These are phyloP conservation scores for Calonectria hongkongensis DNA, from an alignment of 2,329 filamentous ascomycete genomes.

Conservation along the genomic window DNA sequence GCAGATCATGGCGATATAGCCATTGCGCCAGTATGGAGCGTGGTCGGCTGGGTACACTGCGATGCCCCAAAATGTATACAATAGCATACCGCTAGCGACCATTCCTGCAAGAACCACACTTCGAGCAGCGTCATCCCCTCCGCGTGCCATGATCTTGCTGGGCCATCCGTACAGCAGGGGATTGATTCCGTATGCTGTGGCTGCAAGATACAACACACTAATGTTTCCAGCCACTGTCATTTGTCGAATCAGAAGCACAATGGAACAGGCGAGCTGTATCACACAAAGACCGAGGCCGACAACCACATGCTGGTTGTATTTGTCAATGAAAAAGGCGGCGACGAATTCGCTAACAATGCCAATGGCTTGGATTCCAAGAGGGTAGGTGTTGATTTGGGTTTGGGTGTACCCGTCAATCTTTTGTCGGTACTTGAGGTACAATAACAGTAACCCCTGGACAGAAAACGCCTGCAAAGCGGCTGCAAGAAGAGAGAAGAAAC, in stretches of 20 bases:
- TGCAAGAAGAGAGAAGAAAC: slow-evolving; percentile 56
- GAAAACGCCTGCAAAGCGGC: slow-evolving; percentile 50
- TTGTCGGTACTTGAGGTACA: slow-evolving; percentile 51
- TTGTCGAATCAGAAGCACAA: slow-evolving; percentile 45
- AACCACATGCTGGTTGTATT: slow-evolving; percentile 34
- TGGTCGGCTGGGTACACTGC: slow-evolving; percentile 64
- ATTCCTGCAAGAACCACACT: slow-evolving; percentile 64
- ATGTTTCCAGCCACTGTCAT: slow-evolving; percentile 49
- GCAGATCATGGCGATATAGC: slow-evolving; percentile 54
- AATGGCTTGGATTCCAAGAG: slow-evolving; percentile 51
- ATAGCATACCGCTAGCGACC: slow-evolving; percentile 61
- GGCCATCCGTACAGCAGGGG: slow-evolving; percentile 54
- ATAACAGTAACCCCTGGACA: slow-evolving; percentile 51
- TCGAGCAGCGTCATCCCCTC: slow-evolving; percentile 62
- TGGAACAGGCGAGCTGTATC: slow-evolving; percentile 44
- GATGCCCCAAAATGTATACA: slow-evolving; percentile 69
- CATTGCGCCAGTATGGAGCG: slow-evolving; percentile 63
- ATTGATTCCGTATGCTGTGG: slow-evolving; percentile 52
- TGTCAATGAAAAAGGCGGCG: slow-evolving; percentile 48
- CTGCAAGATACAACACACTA: slow-evolving; percentile 47
- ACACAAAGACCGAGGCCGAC: slow-evolving; percentile 41
- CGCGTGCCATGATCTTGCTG: slow-evolving; percentile 47
- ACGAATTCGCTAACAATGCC: slow-evolving; percentile 52
- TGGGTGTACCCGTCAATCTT: slow-evolving; percentile 48
- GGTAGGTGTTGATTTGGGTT: slow-evolving; percentile 53